A percentile compares a stretch with the other conserved stretches of the same genome.
phyloP scores from a whole-genome alignment of 2,329 filamentous ascomycete species.

The Apiospora pterosperma region DNA sequence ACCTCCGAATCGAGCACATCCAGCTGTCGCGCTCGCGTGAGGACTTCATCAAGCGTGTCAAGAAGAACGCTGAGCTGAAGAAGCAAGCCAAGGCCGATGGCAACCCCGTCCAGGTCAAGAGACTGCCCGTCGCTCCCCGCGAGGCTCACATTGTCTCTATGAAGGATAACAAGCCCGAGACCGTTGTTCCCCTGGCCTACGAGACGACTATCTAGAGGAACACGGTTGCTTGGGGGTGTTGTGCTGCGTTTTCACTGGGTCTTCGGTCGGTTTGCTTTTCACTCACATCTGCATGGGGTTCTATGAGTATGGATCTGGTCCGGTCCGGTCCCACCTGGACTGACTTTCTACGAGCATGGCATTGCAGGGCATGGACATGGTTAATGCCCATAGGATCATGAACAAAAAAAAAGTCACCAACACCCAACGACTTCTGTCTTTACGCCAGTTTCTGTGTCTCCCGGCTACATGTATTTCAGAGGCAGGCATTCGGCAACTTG shows the following conservation, averaged over 20 bases:
- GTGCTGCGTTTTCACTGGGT: slow-evolving; percentile 22
- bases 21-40: slow-evolving; percentile 90
- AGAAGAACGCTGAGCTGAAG: slow-evolving; percentile 91
- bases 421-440: neutral
- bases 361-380: slow-evolving; percentile 2
- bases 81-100: slow-evolving; percentile 89
- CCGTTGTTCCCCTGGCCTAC: slow-evolving; percentile 87
- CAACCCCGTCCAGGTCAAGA: slow-evolving; percentile 87
- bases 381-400: slow-evolving; percentile 6
- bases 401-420: slow-evolving; percentile 7
- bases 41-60: slow-evolving; percentile 94
- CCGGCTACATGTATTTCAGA: neutral
- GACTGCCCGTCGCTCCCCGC: slow-evolving; percentile 76
- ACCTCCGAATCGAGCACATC: slow-evolving; percentile 98
- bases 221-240: slow-evolving; percentile 24
- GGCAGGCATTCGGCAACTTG: neutral
- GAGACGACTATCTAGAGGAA: slow-evolving; percentile 87
- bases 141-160: slow-evolving; percentile 75
- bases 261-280: slow-evolving; percentile 27
- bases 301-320: slow-evolving; percentile 10
- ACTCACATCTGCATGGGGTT: slow-evolving; percentile 24
- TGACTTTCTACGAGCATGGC: slow-evolving; percentile 5
- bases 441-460: neutral
- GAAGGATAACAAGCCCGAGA: slow-evolving; percentile 85
- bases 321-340: slow-evolving; percentile 1